A percentile compares a stretch with the other conserved stretches of the same genome.
Conservation (phyloP, 176 grass and related monocot species). For the Oropetium thomaeum region DNA sequence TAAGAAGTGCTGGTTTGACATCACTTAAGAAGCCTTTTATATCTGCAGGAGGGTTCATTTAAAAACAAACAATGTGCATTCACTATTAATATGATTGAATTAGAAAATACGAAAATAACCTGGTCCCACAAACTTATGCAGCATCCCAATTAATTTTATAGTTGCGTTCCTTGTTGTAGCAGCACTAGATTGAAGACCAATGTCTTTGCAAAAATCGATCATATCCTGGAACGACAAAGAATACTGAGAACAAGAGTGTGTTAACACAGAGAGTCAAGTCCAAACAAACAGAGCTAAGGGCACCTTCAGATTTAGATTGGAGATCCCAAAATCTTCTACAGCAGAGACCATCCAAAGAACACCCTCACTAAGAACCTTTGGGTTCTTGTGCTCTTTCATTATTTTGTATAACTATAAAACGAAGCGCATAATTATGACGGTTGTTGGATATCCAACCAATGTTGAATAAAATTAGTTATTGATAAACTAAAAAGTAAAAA, state of each 20-base stretch:
- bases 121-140: constrained; percentile 98
- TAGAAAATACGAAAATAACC: constrained; percentile 46
- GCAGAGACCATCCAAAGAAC: constrained; percentile 98
- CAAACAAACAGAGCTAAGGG: constrained; percentile 13
- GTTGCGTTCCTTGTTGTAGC: constrained; percentile 89
- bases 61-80: not conserved
- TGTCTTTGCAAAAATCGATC: constrained; percentile 98
- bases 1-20: constrained; percentile 94
- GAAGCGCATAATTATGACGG: constrained; percentile 22
- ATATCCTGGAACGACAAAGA: constrained; percentile 65
- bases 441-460: not conserved
- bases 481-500: not conserved
- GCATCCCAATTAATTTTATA: constrained; percentile 87
- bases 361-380: constrained; percentile 95
- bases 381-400: constrained; percentile 99
- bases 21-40: constrained; percentile 96
- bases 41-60: constrained; percentile 53
- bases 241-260: constrained; percentile 20
- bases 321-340: constrained; percentile 88
- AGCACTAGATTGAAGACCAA: constrained; percentile 80
- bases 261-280: not conserved
- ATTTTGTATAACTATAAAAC: constrained; percentile 92
- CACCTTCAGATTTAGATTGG: constrained; percentile 95
- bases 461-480: not conserved
- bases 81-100: constrained; percentile 27